These are phyloP conservation scores for Neurospora tetrasperma DNA, from an alignment of 495 filamentous ascomycete genomes.

Conservation along the genomic window DNA sequence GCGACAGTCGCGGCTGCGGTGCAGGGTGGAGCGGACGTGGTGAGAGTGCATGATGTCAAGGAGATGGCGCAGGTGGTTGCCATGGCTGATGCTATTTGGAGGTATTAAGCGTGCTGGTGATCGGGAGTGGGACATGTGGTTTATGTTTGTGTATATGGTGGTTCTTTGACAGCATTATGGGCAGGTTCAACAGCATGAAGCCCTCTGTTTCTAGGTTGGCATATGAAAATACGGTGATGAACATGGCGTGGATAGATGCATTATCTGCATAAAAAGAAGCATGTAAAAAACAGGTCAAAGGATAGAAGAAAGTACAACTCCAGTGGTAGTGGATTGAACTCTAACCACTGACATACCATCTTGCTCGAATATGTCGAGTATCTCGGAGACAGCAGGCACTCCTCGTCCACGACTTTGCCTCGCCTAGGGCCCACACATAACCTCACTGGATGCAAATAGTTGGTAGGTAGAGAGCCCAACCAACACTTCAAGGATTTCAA, in stretches of 20 bases:
- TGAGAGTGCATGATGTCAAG: slow-evolving; percentile 85
- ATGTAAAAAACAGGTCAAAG: background rate
- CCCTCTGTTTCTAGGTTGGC: background rate
- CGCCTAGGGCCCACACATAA: background rate
- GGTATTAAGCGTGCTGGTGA: slow-evolving; percentile 25
- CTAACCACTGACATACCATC: background rate
- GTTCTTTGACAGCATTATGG: background rate
- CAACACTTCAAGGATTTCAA: background rate
- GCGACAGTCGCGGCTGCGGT: slow-evolving; percentile 81
- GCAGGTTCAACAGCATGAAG: background rate
- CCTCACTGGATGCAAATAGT: background rate
- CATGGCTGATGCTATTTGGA: slow-evolving; percentile 87
- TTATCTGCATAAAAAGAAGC: background rate
- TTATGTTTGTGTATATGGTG: background rate
- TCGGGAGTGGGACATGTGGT: background rate
- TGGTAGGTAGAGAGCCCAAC: background rate
- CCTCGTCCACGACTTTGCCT: background rate
- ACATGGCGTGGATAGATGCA: background rate
- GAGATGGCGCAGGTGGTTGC: slow-evolving; percentile 83
- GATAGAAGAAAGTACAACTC: background rate
- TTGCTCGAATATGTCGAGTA: background rate
- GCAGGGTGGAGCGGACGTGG: slow-evolving; percentile 86
- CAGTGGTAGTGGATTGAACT: background rate
- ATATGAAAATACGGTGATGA: background rate
- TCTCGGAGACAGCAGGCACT: background rate